Base-by-base conservation (phyloP, 1,284 basidiomycete genomes). In the Waitea zeae region DNA sequence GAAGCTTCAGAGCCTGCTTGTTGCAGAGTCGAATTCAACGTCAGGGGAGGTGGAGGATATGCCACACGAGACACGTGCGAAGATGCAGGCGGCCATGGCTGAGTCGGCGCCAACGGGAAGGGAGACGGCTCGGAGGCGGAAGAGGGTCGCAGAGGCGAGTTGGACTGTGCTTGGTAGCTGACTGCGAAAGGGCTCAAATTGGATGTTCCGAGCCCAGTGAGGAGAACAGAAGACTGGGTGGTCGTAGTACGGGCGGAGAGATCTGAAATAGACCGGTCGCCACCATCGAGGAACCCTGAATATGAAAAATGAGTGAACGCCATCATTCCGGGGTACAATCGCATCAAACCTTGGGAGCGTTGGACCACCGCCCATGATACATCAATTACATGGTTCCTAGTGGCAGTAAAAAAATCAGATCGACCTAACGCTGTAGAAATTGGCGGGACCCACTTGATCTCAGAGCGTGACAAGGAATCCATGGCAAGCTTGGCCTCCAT, bases 341-440 rank as follows among this genome's bases (percentile, higher is more conserved):
- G 79, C 35, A 82, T 57, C 46, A 82, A 82, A 75, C 78, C 78
- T 62, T 77, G 70, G 38, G 78, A 82, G 33, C 78, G 74, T 44
- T 82, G 79, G 27, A 82, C 79, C 19, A 83, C 79, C 13, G 78
- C 79, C 78, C 78, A 82, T 2, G 79, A 82, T 35, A 82, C 66
- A 46, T 82, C 79, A 30, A 82, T 66, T 15, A 61, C 58, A 45
- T 78, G 72, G 4, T 73, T 75, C 44, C 77, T 81, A 36, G 15
- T 29, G 4, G 32, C 26, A 14, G 5, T 12, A 17, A 36, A 34
- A 36, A 34, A 17, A 12, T 17, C 36, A 27, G 32, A 17, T 15
- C 14, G 30, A n/a, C 7, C 17, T 12, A 3, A 30, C 5, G 15
- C 11, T 12, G 12, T 38, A 6, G 22, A 26, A n/a, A 26, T 7